Evolutionary conservation across 1,284 basidiomycete species (phyloP).

Genomic region (Puccinia triticina): DNA sequence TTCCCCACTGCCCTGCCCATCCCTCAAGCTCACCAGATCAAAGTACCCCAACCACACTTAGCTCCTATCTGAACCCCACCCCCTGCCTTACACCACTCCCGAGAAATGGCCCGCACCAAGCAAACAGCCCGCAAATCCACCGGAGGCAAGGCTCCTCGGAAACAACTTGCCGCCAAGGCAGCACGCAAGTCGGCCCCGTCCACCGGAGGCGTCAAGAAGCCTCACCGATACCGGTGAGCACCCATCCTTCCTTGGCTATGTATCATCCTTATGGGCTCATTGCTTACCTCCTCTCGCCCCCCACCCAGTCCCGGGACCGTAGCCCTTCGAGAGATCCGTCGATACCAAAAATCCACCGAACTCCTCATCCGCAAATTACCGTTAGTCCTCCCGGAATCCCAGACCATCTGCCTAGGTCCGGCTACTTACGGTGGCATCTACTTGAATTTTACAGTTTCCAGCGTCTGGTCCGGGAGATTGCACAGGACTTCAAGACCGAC

Average conservation of each 20-base stretch:
- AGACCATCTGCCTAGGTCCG: no score
- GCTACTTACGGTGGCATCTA: background rate
- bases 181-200: constrained; percentile 64
- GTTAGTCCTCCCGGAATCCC: constrained; percentile 52
- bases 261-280: constrained; percentile 55
- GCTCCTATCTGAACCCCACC: no score
- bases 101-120: constrained; percentile 57
- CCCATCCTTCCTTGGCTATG: constrained; percentile 63
- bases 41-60: background rate
- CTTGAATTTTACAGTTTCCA: constrained; percentile 53
- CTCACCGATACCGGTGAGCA: constrained; percentile 63
- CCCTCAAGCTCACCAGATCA: no score
- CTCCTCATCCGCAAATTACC: constrained; percentile 62
- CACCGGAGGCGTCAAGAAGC: constrained; percentile 61
- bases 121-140: constrained; percentile 72
- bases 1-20: no score
- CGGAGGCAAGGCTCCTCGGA: constrained; percentile 64
- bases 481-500: constrained; percentile 64
- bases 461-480: constrained; percentile 58
- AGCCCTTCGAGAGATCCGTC: constrained; percentile 58
- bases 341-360: constrained; percentile 62
- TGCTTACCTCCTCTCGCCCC: background rate
- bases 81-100: background rate
- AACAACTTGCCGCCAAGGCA: constrained; percentile 66
- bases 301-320: constrained; percentile 57